Evolutionary conservation across 768 basidiomycete species (phyloP), one percentile per base, ranked within the genome.

Genomic region (Pisolithus microcarpus): DNA sequence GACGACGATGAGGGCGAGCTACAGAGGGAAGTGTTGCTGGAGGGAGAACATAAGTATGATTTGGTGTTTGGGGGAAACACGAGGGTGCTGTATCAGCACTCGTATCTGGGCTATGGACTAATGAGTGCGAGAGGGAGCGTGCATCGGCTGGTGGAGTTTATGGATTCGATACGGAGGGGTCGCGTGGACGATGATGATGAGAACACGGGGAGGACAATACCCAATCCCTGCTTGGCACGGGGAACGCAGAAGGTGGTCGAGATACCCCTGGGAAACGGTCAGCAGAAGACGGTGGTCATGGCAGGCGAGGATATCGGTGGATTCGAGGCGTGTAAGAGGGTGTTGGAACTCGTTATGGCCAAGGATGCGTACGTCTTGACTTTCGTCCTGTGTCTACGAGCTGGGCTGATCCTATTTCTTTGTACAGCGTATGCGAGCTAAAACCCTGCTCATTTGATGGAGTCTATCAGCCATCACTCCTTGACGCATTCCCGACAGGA

Each of bases 401-500:
- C 1, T 36, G 37, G 38, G 36, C 50, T 31, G 28, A 34, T 44
- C 31, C 23, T 24, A 43, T 0, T 37, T 36, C 16, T 46, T 23
- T 23, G 46, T 18, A 24, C 43, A 87, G 91, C 0, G 77, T 92
- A 52, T 99, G 95, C 67, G 82, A 89, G 59, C 74, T 86, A 54
- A 89, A 93, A 61, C 96, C 96, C 0, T 99, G 96, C 65, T 90
- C 95, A 5, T 99, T 99, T 73, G 84, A 91, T 61, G 96, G 96
- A 11, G 91, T 96, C 23, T 98, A 98, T 71, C 96, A 99, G 65
- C 96, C 96, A 2, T 87, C 87, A 13, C 75, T 98, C 23, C 72
- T 87, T 52, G 88, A 95, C 54, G 84, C 90, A 9, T 97, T 97
- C 79, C 80, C 86, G 1, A 69, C 75, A 9, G 95, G 95, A 52